Base-by-base conservation (phyloP, 2,329 filamentous ascomycete species). In the Sphaerulina musiva region DNA sequence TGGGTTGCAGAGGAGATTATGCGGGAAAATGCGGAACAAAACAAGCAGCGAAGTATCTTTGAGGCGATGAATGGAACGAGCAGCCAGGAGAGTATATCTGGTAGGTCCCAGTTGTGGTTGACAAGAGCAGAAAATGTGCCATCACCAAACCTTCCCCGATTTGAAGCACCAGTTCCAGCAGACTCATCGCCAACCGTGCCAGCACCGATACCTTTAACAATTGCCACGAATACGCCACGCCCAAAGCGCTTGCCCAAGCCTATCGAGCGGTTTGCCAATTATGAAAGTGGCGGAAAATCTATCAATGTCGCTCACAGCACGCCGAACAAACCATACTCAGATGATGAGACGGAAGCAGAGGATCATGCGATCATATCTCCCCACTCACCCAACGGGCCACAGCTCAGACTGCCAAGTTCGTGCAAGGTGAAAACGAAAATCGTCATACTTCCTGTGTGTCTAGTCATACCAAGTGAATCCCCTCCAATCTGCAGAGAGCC, bases 211-310 rank as follows among this genome's bases (percentile, higher is more conserved):
- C 6, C 42, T 11, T 26, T 6, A 31, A 6, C 29, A 17, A 23
- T 42, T 11, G 20, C 12, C 4, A 1, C 42, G 17, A 44, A 10
- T 2, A 44, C 23, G 42, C 6, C 45, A 36, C 51, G 51, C 14
- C 23, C 45, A 12, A 43, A 45, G 26, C 51, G 51, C 20, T 42
- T 45, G 2, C 12, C 38, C 1, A 48, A 48, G 45, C 51, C 51
- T 11, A 34, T 48, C 6, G 6, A 36, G 2, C 32, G 51, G 20
- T 48, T 48, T 29, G 38, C 29, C 6, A 17, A 29, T 17, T 12
- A 46, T 12, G 44, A 46, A 14, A 20, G n/a, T 9, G 44, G 29
- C 11, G 29, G 12, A 14, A 31, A 26, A 14, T 38, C 26, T 26
- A n/a, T 38, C 3, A 29, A 23, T 10, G 51, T 29, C 26, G 26